Base-by-base conservation (phyloP, 164 flowering plant genomes). In the Akebia trifoliata region DNA sequence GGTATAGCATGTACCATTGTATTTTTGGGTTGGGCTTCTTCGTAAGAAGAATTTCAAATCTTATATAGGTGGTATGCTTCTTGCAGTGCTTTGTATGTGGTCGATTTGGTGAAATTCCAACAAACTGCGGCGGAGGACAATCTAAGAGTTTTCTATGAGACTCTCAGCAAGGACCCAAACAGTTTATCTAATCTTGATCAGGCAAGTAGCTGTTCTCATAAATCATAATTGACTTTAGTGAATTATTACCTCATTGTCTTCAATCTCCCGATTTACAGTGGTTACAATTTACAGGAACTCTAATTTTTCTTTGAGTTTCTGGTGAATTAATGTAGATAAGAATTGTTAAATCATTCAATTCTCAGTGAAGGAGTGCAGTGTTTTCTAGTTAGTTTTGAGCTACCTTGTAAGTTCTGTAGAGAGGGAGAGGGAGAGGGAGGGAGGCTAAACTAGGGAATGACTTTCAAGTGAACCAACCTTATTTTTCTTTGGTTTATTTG, bases 91-190 rank as follows among this genome's bases (percentile, higher is more conserved):
- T 73, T 93, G 50, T 93, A 93, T 71, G 97, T 93, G 37, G 99
- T 93, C 57, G 99, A 93, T 74, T 72, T 93, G 76, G 78, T 75
- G 48, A 93, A 81, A 56, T 93, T 93, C 67, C 83, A 97, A 42
- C 85, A 90, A 77, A 90, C 97, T 62, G 99, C 99, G n/a, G 99
- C 99, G 12, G 99, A 97, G 57, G 99, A 93, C 74, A 82, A 88
- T 69, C 78, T 93, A 3, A 81, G 99, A 74, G 95, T 93, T 62
- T 65, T 93, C 58, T 93, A 93, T 64, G 99, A 93, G 76, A 85
- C 86, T 49, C 89, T 93, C 34, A 93, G 99, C 85, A 93, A 90
- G 75, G 99, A 93, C 66, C 99, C 99, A 55, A 93, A 93, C 55
- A 93, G 97, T 83, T 78, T 93, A 15, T 62, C 99, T 14, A 93